A percentile compares a stretch with the other conserved stretches of the same genome.
Conservation (phyloP, 805 yeast species). For the Saccharomycopsis fermentans region DNA sequence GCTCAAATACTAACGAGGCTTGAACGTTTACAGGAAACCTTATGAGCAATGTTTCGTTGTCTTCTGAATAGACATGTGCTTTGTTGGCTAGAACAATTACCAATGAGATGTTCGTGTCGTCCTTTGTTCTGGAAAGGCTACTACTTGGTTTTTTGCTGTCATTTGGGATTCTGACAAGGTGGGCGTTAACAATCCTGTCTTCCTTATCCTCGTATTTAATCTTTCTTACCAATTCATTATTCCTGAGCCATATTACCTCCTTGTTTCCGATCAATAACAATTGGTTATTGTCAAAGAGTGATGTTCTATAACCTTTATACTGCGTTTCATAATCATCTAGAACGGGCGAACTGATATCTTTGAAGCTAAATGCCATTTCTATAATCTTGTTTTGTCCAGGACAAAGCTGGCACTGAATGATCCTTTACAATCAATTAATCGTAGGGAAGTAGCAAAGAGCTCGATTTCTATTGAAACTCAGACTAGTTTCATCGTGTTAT, state of each 20-base stretch:
- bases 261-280: neutral
- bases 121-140: neutral
- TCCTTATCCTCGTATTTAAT: slow-evolving; percentile 6
- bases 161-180: slow-evolving; percentile 6
- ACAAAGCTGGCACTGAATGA: too few relatives aligned
- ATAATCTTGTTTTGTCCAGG: neutral
- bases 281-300: slow-evolving; percentile 6
- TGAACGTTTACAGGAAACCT: slow-evolving; percentile 61
- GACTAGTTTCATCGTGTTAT: too few relatives aligned
- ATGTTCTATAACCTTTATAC: neutral
- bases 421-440: too few relatives aligned
- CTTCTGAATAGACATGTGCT: slow-evolving; percentile 50
- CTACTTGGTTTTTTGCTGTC: neutral
- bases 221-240: slow-evolving; percentile 11
- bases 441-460: too few relatives aligned
- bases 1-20: slow-evolving; percentile 52
- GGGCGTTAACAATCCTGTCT: slow-evolving; percentile 10
- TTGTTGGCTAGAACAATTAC: slow-evolving; percentile 52
- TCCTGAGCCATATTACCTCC: slow-evolving; percentile 13
- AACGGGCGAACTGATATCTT: neutral
- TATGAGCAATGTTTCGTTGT: slow-evolving; percentile 49
- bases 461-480: too few relatives aligned
- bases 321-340: neutral
- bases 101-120: slow-evolving; percentile 28
- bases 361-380: neutral